Evolutionary conservation across 352 stramenopile species (phyloP), one percentile per base, ranked within the genome.

Genomic region (Phytophthora brassicae): DNA sequence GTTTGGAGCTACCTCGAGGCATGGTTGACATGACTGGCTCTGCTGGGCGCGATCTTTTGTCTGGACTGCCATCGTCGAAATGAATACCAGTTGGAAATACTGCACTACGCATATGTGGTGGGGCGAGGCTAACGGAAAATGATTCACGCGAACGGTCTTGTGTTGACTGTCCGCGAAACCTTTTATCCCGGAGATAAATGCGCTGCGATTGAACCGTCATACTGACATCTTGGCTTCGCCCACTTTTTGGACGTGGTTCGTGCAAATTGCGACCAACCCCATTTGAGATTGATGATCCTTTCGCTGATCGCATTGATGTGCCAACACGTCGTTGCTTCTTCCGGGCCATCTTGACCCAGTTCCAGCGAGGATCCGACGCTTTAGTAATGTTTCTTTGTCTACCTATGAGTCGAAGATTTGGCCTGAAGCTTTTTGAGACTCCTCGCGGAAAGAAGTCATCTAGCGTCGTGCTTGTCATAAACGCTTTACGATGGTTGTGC

Each of bases 131-230:
- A 41, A 41, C 23, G 26, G 51, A 20, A 47, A 62, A 49, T 13
- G 62, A 29, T 24, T 61, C 58, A 43, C 23, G 61, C 28, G 54
- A 35, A 41, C 43, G 56, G 26, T 59, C 26, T 23, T 62, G 55
- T 19, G 42, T 48, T 36, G 39, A 26, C 22, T 49, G 45, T 16
- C 47, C 47, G 42, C 70, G 59, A 64, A 71, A 69, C 14, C 77
- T 62, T 46, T 79, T 75, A n/a, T 84, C 60, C 16, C 81, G 79
- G 53, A 90, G 59, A n/a, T 76, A 64, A 16, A 88, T 49, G n/a
- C 73, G 64, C 35, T 68, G 66, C n/a, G 57, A 64, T 71, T 88
- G 81, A 42, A 88, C 73, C 1, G 60, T 72, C 11, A 24, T 39
- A 20, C 48, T 65, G 16, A 67, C 68, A 36, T 71, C 66, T n/a